A percentile compares a stretch with the other conserved stretches of the same genome.
Evolutionary conservation across 2,329 filamentous ascomycete species (phyloP).

Genomic region (Botrytis sinoallii): DNA sequence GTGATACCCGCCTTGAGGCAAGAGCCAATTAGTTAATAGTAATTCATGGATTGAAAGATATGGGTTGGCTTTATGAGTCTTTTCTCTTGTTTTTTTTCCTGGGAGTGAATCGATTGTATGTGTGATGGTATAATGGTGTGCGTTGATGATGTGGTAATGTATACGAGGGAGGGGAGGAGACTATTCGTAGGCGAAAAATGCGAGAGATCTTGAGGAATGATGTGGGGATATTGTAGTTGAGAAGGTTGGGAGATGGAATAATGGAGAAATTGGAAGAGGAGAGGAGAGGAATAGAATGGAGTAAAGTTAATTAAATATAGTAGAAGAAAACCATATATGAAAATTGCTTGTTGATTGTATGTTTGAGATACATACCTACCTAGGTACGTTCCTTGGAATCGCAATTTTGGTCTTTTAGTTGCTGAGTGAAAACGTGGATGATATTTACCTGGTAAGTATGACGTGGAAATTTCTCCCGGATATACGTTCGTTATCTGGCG

Average conservation of each 20-base stretch:
- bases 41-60: background rate
- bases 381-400: too few relatives aligned
- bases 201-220: background rate
- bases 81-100: background rate
- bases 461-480: too few relatives aligned
- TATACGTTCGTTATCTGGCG: background rate
- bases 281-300: background rate
- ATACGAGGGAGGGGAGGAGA: background rate
- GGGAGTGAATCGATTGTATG: background rate
- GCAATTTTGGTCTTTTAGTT: too few relatives aligned
- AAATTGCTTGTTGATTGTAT: too few relatives aligned
- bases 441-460: too few relatives aligned
- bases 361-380: too few relatives aligned
- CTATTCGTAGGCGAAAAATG: background rate
- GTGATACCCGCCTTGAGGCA: conserved; percentile 17
- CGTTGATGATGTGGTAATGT: too few relatives aligned
- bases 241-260: background rate
- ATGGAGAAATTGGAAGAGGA: too few relatives aligned
- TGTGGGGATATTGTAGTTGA: background rate
- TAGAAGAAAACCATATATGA: too few relatives aligned
- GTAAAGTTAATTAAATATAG: background rate
- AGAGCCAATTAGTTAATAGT: conserved; percentile 10
- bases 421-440: too few relatives aligned
- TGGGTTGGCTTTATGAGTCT: background rate
- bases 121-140: background rate